A percentile compares a stretch with the other conserved stretches of the same genome.
phyloP scores from a whole-genome alignment of 768 basidiomycete genomes.

The Lanmaoa pseudosensibilis region DNA sequence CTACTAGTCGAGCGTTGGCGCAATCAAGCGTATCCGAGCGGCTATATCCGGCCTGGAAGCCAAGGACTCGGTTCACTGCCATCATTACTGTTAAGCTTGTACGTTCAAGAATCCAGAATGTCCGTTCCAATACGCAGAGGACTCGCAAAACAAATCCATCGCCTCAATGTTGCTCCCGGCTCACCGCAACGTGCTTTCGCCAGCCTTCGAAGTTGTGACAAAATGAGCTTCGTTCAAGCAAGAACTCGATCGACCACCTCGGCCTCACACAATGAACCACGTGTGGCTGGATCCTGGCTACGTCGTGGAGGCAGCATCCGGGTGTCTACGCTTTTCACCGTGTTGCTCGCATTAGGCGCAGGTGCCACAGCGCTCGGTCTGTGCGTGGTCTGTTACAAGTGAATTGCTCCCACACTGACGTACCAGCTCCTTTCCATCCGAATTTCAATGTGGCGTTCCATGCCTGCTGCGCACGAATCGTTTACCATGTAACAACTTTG shows the following conservation, averaged over 20 bases:
- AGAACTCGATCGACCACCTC: slow-evolving; percentile 14
- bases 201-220: not conserved
- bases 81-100: not conserved
- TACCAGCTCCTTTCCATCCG: not conserved
- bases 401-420: not conserved
- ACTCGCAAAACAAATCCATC: not conserved
- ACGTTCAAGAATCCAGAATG: slow-evolving; percentile 9
- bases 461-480: not conserved
- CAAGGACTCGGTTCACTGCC: not conserved
- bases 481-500: too few species aligned
- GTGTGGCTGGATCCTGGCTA: not conserved
- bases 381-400: slow-evolving; percentile 31
- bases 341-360: slow-evolving; percentile 38
- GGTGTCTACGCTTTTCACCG: slow-evolving; percentile 41
- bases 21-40: not conserved
- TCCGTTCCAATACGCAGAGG: not conserved
- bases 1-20: not conserved
- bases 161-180: not conserved
- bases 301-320: slow-evolving; percentile 25
- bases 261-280: not conserved
- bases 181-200: not conserved
- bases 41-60: not conserved
- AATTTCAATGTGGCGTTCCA: not conserved
- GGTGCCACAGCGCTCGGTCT: slow-evolving; percentile 45
- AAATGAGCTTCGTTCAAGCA: not conserved